phyloP scores from a whole-genome alignment of 345 rosid genomes.

The Trapa bicornis region DNA sequence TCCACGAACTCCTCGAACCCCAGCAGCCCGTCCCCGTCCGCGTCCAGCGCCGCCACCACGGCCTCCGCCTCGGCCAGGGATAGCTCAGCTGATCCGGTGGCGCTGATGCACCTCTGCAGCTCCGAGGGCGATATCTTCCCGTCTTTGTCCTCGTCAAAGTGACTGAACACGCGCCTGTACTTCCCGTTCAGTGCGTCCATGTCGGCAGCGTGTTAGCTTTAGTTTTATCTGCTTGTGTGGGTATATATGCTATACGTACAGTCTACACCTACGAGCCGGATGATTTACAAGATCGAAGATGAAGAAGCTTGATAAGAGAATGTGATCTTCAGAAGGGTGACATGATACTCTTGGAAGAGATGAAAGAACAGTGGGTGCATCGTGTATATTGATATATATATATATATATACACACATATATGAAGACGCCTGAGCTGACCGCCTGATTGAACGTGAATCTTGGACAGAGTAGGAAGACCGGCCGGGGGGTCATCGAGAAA shows the following conservation, averaged over 20 bases:
- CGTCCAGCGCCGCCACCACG: conserved; percentile 15
- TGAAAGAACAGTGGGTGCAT: no score
- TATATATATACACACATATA: no score
- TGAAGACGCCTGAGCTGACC: no score
- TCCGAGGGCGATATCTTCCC: conserved; percentile 38
- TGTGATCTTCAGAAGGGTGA: no score
- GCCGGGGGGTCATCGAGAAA: no score
- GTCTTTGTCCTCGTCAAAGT: conserved; percentile 31
- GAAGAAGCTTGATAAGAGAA: no score
- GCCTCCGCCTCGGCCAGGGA: conserved; percentile 18
- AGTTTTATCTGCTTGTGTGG: neutral
- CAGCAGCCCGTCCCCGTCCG: conserved; percentile 31
- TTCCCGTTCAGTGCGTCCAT: conserved; percentile 1
- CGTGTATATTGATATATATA: no score
- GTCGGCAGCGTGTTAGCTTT: neutral
- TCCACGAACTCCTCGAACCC: conserved; percentile 42
- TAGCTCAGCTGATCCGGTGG: conserved; percentile 23
- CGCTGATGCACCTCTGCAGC: conserved; percentile 27
- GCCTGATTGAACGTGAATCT: no score
- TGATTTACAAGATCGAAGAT: no score
- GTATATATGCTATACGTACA: neutral
- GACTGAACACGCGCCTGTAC: conserved; percentile 30
- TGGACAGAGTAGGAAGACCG: no score
- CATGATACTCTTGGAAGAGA: no score
- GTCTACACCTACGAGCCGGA: neutral